Conservation (phyloP, 495 filamentous ascomycete species). For the Neurospora tetraspora region DNA sequence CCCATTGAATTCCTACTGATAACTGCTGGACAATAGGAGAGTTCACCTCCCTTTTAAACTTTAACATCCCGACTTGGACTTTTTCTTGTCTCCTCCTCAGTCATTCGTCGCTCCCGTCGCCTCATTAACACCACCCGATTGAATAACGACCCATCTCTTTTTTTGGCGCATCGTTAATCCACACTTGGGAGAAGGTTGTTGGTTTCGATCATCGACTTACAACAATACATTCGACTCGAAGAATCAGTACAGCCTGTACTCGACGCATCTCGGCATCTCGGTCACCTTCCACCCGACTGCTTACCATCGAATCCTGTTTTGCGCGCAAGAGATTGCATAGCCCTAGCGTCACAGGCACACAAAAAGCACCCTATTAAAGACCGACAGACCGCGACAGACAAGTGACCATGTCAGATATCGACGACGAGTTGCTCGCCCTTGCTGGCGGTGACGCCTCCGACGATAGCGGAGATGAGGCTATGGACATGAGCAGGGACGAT, state of each 20-base stretch:
- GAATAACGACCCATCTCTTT: neutral
- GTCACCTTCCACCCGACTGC: neutral
- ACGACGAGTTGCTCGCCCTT: conserved; percentile 80
- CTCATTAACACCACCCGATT: neutral
- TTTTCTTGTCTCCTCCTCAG: neutral
- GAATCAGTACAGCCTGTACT: neutral
- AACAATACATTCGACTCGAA: neutral
- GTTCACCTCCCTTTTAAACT: neutral
- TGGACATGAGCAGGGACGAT: conserved; percentile 28
- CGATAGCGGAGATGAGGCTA: conserved; percentile 36
- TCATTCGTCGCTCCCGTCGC: neutral
- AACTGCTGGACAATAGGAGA: neutral
- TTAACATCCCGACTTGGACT: neutral
- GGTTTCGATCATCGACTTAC: neutral
- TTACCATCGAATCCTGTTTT: neutral
- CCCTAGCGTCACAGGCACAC: neutral
- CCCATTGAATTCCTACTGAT: neutral
- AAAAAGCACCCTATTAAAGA: neutral
- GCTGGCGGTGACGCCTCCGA: conserved; percentile 55
- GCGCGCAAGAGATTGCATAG: neutral
- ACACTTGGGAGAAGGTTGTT: neutral
- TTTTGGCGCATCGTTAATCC: neutral
- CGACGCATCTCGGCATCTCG: neutral
- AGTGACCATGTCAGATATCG: conserved; percentile 57
- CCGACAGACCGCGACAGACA: neutral